Conservation (phyloP, 495 filamentous ascomycete genomes). For the Aspergillus wentii region DNA sequence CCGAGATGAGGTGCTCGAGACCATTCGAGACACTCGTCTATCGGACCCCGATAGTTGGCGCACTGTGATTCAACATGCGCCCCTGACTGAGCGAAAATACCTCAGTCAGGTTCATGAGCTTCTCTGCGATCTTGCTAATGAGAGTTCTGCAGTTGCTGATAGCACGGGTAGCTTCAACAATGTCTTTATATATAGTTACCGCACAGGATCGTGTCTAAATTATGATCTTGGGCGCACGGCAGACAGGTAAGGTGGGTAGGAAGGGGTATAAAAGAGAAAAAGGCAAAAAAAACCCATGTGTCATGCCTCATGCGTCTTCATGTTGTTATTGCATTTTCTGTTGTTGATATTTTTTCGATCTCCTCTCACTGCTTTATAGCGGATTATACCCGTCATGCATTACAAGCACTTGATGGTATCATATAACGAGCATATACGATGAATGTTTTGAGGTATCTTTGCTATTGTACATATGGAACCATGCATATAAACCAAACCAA, state of each 20-base stretch:
- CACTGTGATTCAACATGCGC: constrained; percentile 69
- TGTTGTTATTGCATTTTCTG: constrained; percentile 2
- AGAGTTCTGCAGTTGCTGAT: constrained; percentile 29
- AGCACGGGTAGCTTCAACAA: constrained; percentile 51
- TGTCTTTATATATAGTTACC: constrained; percentile 78
- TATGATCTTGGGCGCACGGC: constrained; percentile 56
- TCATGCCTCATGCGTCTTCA: constrained; percentile 8
- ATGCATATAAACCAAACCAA: constrained; percentile 8
- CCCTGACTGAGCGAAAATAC: constrained; percentile 76
- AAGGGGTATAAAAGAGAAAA: too few relatives aligned
- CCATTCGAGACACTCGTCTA: constrained; percentile 68
- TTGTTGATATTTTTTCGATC: constrained; percentile 9
- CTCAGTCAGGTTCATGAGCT: constrained; percentile 81
- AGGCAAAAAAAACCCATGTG: constrained; percentile 6
- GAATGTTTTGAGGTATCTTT: constrained; percentile 31
- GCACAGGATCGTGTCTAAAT: constrained; percentile 68
- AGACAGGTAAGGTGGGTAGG: constrained; percentile 26
- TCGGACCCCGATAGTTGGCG: constrained; percentile 86
- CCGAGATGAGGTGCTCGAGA: constrained; percentile 77
- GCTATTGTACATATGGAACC: constrained; percentile 32
- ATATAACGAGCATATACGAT: constrained; percentile 5
- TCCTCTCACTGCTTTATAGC: constrained; percentile 24
- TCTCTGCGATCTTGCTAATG: constrained; percentile 55
- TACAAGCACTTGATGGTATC: constrained; percentile 7
- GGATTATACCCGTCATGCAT: constrained; percentile 25